Conservation (phyloP, 164 flowering plant genomes). For the Taxillus chinensis region DNA sequence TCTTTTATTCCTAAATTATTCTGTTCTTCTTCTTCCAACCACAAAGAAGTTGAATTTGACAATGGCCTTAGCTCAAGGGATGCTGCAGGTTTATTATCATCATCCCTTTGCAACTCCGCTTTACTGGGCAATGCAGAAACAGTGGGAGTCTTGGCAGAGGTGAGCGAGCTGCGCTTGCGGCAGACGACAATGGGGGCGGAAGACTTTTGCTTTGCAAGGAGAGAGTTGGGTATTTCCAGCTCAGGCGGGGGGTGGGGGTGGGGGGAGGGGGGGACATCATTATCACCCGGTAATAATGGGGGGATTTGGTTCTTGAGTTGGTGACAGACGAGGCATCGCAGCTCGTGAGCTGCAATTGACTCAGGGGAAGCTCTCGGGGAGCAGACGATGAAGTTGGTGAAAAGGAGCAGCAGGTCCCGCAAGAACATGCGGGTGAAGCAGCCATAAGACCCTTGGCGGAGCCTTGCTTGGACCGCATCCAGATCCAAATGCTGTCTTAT, state of each 20-base stretch:
- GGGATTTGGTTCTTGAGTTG: slow-evolving; percentile 20
- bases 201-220: slow-evolving; percentile 30
- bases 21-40: slow-evolving; percentile 12
- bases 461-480: slow-evolving; percentile 28
- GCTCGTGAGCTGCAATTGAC: slow-evolving; percentile 31
- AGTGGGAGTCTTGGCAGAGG: slow-evolving; percentile 23
- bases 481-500: slow-evolving; percentile 62
- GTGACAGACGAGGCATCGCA: slow-evolving; percentile 32
- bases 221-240: slow-evolving; percentile 25
- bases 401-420: slow-evolving; percentile 55
- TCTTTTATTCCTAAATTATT: slow-evolving; percentile 15
- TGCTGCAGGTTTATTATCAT: slow-evolving; percentile 16
- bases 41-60: not conserved
- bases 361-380: slow-evolving; percentile 41
- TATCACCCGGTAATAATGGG: not conserved
- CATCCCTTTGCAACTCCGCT: slow-evolving; percentile 12
- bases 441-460: slow-evolving; percentile 40
- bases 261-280: slow-evolving; percentile 1
- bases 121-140: slow-evolving; percentile 10
- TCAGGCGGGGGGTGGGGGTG: slow-evolving; percentile 8
- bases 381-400: slow-evolving; percentile 61
- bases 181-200: slow-evolving; percentile 34
- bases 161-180: slow-evolving; percentile 49
- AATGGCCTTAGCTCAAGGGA: slow-evolving; percentile 9
- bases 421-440: slow-evolving; percentile 23